Evolutionary conservation across 768 basidiomycete species (phyloP).

Genomic region (Agrocybe chaxingu): DNA sequence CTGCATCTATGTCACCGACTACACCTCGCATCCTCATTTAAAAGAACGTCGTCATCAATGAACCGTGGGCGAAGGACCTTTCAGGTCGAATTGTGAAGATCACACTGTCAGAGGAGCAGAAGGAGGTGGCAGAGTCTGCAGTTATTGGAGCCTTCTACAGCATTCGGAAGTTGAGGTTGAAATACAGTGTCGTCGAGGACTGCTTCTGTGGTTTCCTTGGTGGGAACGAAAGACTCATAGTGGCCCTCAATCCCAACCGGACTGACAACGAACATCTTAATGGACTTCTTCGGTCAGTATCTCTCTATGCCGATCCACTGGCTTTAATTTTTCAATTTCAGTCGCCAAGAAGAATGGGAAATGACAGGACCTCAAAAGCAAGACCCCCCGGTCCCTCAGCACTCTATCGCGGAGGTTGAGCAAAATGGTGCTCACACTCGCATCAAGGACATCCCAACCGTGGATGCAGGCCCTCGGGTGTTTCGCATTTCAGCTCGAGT

Average conservation of each 20-base stretch:
- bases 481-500: conserved; percentile 47
- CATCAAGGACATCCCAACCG: conserved; percentile 34
- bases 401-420: not conserved
- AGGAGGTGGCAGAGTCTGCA: conserved; percentile 33
- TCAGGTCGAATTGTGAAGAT: conserved; percentile 51
- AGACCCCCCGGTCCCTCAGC: not conserved
- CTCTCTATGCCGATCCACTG: not conserved
- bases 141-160: conserved; percentile 38
- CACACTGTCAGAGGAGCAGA: conserved; percentile 46
- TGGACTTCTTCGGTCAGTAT: conserved; percentile 38
- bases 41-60: conserved; percentile 22
- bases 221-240: conserved; percentile 42
- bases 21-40: conserved; percentile 49
- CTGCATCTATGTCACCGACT: conserved; percentile 63
- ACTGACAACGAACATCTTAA: conserved; percentile 36
- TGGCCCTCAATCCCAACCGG: conserved; percentile 35
- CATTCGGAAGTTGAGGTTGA: conserved; percentile 52
- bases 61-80: conserved; percentile 42
- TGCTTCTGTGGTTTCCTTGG: conserved; percentile 43
- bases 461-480: conserved; percentile 29
- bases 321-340: conserved; percentile 4
- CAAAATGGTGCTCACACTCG: conserved; percentile 16
- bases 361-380: not conserved
- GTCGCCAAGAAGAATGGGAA: conserved; percentile 28
- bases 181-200: conserved; percentile 23